Conservation (phyloP, 2,329 filamentous ascomycete species). For the Cladophialophora exuberans region DNA sequence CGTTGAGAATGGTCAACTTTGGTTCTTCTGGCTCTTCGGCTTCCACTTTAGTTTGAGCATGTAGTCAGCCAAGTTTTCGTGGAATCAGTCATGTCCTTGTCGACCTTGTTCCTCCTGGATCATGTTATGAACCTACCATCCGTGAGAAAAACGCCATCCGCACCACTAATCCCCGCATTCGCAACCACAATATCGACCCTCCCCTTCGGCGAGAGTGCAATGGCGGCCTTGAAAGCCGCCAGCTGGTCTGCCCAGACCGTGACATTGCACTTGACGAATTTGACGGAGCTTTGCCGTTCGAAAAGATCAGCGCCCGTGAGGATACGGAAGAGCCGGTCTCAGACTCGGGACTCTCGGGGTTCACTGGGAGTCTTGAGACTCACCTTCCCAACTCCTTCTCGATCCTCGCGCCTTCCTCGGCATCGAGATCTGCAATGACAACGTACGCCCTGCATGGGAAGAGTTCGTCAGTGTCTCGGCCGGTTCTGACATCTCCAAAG, state of each 20-base stretch:
- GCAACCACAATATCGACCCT: conserved; percentile 67
- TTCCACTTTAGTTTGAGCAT: conserved; percentile 34
- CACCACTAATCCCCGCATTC: conserved; percentile 65
- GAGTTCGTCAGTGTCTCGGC: not conserved
- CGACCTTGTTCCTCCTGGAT: conserved; percentile 48
- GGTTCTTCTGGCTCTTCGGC: conserved; percentile 36
- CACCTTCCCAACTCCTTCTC: conserved; percentile 22
- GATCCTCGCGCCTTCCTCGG: conserved; percentile 46
- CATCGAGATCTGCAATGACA: conserved; percentile 39
- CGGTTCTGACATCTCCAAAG: too few relatives aligned
- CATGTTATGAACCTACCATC: conserved; percentile 19
- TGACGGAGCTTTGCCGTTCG: conserved; percentile 16
- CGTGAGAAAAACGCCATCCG: conserved; percentile 35
- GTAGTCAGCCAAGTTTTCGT: not conserved
- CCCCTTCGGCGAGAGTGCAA: conserved; percentile 56
- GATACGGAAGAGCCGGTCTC: not conserved
- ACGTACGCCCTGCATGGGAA: conserved; percentile 29
- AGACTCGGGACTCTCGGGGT: too few relatives aligned
- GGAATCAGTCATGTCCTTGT: not conserved
- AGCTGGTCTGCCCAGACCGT: conserved; percentile 68
- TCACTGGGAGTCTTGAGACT: too few relatives aligned
- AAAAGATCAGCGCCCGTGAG: not conserved
- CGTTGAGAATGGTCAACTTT: conserved; percentile 39
- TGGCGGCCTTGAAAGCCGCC: conserved; percentile 63
- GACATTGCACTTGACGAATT: conserved; percentile 56